Base-by-base conservation (phyloP, 352 stramenopile species). In the Albugo candida region DNA sequence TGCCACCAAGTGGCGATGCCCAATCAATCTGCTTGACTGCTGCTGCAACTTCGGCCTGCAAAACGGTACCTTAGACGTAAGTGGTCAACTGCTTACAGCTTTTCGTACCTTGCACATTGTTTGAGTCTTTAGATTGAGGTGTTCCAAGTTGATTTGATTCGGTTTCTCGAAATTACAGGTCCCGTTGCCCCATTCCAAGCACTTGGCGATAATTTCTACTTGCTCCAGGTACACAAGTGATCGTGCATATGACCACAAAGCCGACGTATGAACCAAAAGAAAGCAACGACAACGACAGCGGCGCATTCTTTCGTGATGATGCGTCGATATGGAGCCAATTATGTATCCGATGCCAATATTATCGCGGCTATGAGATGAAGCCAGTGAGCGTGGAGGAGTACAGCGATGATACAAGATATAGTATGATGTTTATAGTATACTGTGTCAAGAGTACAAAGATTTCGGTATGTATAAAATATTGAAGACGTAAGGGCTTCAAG, bases 11-110 rank as follows among this genome's bases (percentile, higher is more conserved):
- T 14, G 57, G 36, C 14, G 67, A 73, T 35, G 67, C 60, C 68
- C 76, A 89, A 49, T 89, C 74, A 51, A 89, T 85, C 55, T 89
- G 77, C 56, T 83, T 85, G 24, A 89, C 77, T 0, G 59, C 73
- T 11, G 68, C 74, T n/a, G 74, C 53, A 18, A 87, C 51, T 24
- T 84, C 71, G 35, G 77, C 77, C 70, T 88, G 54, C 37, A 31
- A 31, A 31, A 31, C 3, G 24, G 24, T 31, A 3, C 24, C 8
- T n/a, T n/a, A n/a, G n/a, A n/a, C n/a, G n/a, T n/a, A n/a, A n/a
- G n/a, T n/a, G n/a, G n/a, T n/a, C n/a, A n/a, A n/a, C n/a, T n/a
- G n/a, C n/a, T n/a, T n/a, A n/a, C n/a, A n/a, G n/a, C n/a, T n/a
- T n/a, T n/a, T n/a, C 56, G 38, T 64, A 80, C 71, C 52, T 75